Conservation (phyloP, 139 green algal species). For the Auxenochlorella pyrenoidosa region DNA sequence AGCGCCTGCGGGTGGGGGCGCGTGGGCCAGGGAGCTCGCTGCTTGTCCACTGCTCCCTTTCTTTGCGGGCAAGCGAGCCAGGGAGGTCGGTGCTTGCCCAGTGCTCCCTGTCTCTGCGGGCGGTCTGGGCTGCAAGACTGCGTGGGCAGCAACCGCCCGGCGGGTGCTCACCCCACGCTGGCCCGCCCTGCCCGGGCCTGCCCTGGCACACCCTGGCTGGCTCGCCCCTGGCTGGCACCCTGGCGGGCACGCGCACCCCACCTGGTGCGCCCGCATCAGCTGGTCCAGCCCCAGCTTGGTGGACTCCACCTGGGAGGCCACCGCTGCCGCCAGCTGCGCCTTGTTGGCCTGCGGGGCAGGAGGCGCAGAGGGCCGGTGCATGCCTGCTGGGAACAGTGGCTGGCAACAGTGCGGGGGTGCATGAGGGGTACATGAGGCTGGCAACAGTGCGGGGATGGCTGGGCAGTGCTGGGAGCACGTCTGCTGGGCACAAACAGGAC, state of each 20-base stretch:
- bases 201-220: too few relatives aligned
- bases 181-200: not conserved
- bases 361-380: not conserved
- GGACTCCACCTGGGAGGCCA: conserved; percentile 72
- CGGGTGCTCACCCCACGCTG: not conserved
- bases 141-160: not conserved
- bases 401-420: too few relatives aligned
- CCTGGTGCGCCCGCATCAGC: conserved; percentile 66
- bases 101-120: too few relatives aligned
- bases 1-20: conserved; percentile 21
- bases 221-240: too few relatives aligned
- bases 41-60: too few relatives aligned
- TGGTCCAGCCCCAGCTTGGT: conserved; percentile 68
- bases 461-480: not conserved
- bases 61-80: too few relatives aligned
- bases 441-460: too few relatives aligned
- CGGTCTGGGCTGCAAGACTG: too few relatives aligned
- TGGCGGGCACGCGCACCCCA: not conserved
- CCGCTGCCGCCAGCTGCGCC: conserved; percentile 58
- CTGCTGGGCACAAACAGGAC: not conserved
- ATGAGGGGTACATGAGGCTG: too few relatives aligned
- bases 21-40: too few relatives aligned
- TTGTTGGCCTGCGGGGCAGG: conserved; percentile 50
- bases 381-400: too few relatives aligned
- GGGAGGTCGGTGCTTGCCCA: too few relatives aligned